These are phyloP conservation scores for Prunella vulgaris DNA, from an alignment of 257 asterid species.

Conservation along the genomic window DNA sequence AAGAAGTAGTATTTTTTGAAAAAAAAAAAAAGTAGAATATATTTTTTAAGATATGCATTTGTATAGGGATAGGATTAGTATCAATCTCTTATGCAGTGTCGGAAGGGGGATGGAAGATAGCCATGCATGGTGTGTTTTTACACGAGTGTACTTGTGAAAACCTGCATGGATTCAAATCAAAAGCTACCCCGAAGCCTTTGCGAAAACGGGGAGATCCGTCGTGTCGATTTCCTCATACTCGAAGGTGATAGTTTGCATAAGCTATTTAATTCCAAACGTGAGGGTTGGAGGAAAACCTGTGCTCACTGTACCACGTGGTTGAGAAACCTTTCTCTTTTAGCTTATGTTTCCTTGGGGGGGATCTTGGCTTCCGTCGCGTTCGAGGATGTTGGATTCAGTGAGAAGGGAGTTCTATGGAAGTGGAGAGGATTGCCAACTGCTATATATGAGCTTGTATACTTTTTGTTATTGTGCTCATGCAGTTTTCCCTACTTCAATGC, in stretches of 20 bases:
- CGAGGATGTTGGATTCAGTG: constrained; percentile 42
- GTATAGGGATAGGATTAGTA: constrained; percentile 43
- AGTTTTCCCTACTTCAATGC: constrained; percentile 57
- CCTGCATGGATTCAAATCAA: constrained; percentile 38
- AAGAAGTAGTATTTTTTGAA: no score
- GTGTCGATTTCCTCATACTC: constrained; percentile 37
- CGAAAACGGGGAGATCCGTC: constrained; percentile 34
- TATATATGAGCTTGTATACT: constrained; percentile 41
- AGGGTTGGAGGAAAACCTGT: constrained; percentile 33
- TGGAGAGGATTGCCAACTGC: constrained; percentile 39
- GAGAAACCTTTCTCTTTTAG: constrained; percentile 36
- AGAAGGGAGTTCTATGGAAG: constrained; percentile 36
- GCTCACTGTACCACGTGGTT: constrained; percentile 47
- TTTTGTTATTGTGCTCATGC: constrained; percentile 58
- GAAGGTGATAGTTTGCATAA: constrained; percentile 59
- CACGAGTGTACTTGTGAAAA: constrained; percentile 43
- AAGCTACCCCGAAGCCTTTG: constrained; percentile 50
- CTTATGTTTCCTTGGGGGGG: constrained; percentile 47
- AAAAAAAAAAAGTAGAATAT: no score
- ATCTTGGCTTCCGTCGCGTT: constrained; percentile 36
- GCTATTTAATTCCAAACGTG: constrained; percentile 35
- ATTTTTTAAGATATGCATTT: no score
- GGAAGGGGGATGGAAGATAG: constrained; percentile 50
- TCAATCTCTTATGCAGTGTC: constrained; percentile 53
- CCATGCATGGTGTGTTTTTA: constrained; percentile 37